These are phyloP conservation scores for Asterionellopsis glacialis DNA, from an alignment of 108 stramenopile species.

Conservation along the genomic window DNA sequence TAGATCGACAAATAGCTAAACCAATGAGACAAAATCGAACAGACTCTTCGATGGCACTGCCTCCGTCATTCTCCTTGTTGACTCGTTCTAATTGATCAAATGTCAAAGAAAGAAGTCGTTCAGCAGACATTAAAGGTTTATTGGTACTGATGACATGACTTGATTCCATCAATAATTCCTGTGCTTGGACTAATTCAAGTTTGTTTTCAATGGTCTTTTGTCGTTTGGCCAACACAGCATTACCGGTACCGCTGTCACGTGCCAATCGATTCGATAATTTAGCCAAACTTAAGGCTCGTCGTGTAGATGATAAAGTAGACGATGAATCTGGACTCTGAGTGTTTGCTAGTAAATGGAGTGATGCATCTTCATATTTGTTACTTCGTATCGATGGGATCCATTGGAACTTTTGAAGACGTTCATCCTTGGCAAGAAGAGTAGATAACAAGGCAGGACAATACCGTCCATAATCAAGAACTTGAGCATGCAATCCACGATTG, in stretches of 20 bases:
- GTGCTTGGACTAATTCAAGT: slow-evolving; percentile 30
- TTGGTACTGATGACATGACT: slow-evolving; percentile 3
- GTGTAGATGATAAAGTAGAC: neutral
- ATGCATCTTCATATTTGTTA: slow-evolving; percentile 10
- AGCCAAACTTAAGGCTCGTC: slow-evolving; percentile 34
- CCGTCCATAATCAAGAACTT: slow-evolving; percentile 36
- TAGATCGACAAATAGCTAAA: slow-evolving; percentile 20
- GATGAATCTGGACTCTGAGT: slow-evolving; percentile 2
- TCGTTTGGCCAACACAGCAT: neutral
- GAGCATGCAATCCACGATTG: slow-evolving; percentile 32
- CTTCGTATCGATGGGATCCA: slow-evolving; percentile 36
- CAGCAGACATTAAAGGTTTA: slow-evolving; percentile 7
- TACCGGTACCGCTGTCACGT: neutral
- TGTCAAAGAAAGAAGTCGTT: slow-evolving; percentile 20
- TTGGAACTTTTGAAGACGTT: slow-evolving; percentile 25
- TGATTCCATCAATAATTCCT: slow-evolving; percentile 16
- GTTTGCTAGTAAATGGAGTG: slow-evolving; percentile 14
- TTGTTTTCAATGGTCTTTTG: slow-evolving; percentile 12
- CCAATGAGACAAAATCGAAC: slow-evolving; percentile 20
- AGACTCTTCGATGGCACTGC: slow-evolving; percentile 17
- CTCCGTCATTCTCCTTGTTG: slow-evolving; percentile 7
- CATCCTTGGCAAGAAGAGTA: slow-evolving; percentile 20
- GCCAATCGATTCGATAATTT: slow-evolving; percentile 28
- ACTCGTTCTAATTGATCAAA: slow-evolving; percentile 6
- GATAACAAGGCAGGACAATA: slow-evolving; percentile 23